Percentiles rank a stretch among this genome's conserved stretches.
These are phyloP conservation scores for Candida arabinofermentans DNA, from an alignment of 805 yeast genomes.

Conservation along the genomic window DNA sequence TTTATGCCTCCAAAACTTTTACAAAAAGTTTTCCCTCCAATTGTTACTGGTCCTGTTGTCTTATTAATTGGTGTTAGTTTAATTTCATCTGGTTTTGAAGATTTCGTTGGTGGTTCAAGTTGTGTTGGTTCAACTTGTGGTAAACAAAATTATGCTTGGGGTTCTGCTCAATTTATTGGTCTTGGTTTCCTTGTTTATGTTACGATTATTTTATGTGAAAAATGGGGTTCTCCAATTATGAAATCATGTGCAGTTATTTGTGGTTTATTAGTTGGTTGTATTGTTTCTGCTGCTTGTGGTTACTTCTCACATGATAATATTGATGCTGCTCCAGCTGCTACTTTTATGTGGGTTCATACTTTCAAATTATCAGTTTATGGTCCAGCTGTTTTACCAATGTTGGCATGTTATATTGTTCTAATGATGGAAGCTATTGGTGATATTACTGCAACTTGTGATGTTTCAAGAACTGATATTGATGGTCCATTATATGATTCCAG, in stretches of 20 bases:
- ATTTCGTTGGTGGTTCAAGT: slow-evolving; percentile 86
- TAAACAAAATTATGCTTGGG: slow-evolving; percentile 55
- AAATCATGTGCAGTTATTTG: slow-evolving; percentile 88
- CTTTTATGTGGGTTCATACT: slow-evolving; percentile 86
- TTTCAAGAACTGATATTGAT: slow-evolving; percentile 77
- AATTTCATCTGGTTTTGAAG: slow-evolving; percentile 68
- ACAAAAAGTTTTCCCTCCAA: slow-evolving; percentile 77
- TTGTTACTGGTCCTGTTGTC: slow-evolving; percentile 93
- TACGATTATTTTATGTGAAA: slow-evolving; percentile 71
- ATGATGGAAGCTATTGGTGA: slow-evolving; percentile 96
- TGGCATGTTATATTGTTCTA: slow-evolving; percentile 76
- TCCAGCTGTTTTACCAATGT: slow-evolving; percentile 79
- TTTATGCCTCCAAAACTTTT: slow-evolving; percentile 72
- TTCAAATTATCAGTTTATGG: slow-evolving; percentile 75
- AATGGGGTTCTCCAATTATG: slow-evolving; percentile 92
- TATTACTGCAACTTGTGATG: slow-evolving; percentile 91
- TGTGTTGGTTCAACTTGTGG: slow-evolving; percentile 46
- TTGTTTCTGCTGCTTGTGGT: slow-evolving; percentile 87
- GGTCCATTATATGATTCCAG: slow-evolving; percentile 80
- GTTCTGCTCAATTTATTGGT: slow-evolving; percentile 83
- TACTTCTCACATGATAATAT: slow-evolving; percentile 62
- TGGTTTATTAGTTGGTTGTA: slow-evolving; percentile 83
- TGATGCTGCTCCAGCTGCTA: slow-evolving; percentile 71
- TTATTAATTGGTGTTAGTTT: slow-evolving; percentile 73
- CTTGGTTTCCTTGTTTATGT: slow-evolving; percentile 80